A percentile compares a stretch with the other conserved stretches of the same genome.
Conservation (phyloP, 148 eudicot species). For the Chenopodium quinoa region DNA sequence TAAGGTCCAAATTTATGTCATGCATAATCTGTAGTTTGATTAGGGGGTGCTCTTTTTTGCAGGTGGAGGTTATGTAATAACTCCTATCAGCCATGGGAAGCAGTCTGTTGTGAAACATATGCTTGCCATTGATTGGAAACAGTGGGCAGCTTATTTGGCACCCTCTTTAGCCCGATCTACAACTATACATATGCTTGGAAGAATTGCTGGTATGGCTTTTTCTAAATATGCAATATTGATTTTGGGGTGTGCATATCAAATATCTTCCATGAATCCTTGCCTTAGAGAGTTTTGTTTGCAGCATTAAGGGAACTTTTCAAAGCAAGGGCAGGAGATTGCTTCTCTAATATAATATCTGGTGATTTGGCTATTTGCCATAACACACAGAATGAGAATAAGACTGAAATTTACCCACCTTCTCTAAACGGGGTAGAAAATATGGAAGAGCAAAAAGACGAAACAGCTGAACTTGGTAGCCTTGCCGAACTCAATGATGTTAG, state of each 20-base stretch:
- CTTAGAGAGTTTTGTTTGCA: slow-evolving; percentile 30
- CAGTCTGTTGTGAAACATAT: slow-evolving; percentile 68
- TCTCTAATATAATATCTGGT: slow-evolving; percentile 45
- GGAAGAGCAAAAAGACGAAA: slow-evolving; percentile 37
- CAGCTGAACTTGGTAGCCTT: slow-evolving; percentile 50
- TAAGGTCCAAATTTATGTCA: neutral
- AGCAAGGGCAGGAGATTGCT: slow-evolving; percentile 44
- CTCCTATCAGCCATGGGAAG: slow-evolving; percentile 58
- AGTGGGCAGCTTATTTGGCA: slow-evolving; percentile 56
- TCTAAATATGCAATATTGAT: neutral
- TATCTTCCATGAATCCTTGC: slow-evolving; percentile 4
- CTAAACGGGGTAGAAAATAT: slow-evolving; percentile 28
- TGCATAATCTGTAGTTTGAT: neutral
- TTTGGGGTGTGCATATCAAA: slow-evolving; percentile 1
- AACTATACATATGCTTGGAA: slow-evolving; percentile 64
- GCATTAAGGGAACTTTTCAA: slow-evolving; percentile 62
- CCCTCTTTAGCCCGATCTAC: slow-evolving; percentile 55
- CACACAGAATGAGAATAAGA: slow-evolving; percentile 24
- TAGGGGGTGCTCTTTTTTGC: slow-evolving; percentile 9
- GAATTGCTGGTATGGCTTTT: slow-evolving; percentile 52
- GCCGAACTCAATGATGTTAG: slow-evolving; percentile 48
- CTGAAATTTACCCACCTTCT: slow-evolving; percentile 31
- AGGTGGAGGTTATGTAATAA: slow-evolving; percentile 82
- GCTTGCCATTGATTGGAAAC: slow-evolving; percentile 78
- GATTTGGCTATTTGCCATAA: slow-evolving; percentile 23